A percentile compares a stretch with the other conserved stretches of the same genome.
These are phyloP conservation scores for Cladochytrium replicatum DNA, from an alignment of 192 early-diverging fungal species.

Conservation along the genomic window DNA sequence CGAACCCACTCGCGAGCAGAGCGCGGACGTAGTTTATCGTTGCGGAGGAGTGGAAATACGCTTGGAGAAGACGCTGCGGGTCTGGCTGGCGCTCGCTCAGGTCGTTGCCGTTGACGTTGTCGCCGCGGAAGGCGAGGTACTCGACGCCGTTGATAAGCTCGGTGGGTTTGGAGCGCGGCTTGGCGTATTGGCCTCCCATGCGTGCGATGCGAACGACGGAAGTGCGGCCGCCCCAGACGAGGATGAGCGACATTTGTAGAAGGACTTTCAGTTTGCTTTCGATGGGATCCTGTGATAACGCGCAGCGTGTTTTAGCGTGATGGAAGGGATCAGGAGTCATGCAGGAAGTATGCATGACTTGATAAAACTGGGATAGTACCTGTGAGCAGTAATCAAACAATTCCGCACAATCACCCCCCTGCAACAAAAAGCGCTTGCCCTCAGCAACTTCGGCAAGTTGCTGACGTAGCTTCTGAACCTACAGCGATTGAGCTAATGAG, in stretches of 20 bases:
- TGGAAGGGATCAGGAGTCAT: too few species aligned
- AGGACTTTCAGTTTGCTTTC: constrained; percentile 93
- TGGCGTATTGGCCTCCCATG: constrained; percentile 98
- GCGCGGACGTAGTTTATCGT: constrained; percentile 92
- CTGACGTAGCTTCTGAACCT: constrained; percentile 71
- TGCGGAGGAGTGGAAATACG: constrained; percentile 96
- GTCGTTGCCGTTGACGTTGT: constrained; percentile 96
- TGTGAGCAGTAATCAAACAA: constrained; percentile 95
- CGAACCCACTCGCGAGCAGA: constrained; percentile 72
- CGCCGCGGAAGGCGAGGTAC: constrained; percentile 86
- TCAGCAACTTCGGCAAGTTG: constrained; percentile 84
- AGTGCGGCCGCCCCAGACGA: constrained; percentile 87
- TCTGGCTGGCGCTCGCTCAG: constrained; percentile 77
- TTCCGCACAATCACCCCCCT: constrained; percentile 99
- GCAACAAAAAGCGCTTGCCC: constrained; percentile 86
- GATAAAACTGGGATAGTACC: too few species aligned
- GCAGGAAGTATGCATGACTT: too few species aligned
- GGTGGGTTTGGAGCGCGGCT: constrained; percentile 85
- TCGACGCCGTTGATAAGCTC: constrained; percentile 77
- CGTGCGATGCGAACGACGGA: constrained; percentile 92
- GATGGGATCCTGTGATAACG: constrained; percentile 77
- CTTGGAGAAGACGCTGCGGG: constrained; percentile 80
- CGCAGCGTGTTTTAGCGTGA: too few species aligned
- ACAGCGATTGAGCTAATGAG: too few species aligned
- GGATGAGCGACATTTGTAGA: constrained; percentile 92